Evolutionary conservation across 768 basidiomycete species (phyloP).

Genomic region (Amanita rimosa): DNA sequence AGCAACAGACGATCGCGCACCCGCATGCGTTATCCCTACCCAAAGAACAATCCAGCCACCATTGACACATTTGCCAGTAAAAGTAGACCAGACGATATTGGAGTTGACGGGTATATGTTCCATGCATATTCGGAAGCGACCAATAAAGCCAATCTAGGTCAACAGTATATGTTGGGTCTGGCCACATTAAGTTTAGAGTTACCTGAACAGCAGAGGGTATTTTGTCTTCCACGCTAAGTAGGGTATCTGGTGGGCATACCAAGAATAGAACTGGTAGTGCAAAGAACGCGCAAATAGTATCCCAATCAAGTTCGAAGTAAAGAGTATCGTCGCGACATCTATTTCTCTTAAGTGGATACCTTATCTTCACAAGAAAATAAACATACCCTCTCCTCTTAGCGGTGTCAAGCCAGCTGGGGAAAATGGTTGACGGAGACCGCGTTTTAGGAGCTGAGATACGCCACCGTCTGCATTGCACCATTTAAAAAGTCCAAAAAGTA

Average conservation of each 20-base stretch:
- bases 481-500: slow-evolving; percentile 53
- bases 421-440: slow-evolving; percentile 40
- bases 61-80: slow-evolving; percentile 39
- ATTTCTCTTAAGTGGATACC: slow-evolving; percentile 8
- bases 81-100: slow-evolving; percentile 47
- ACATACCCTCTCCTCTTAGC: slow-evolving; percentile 57
- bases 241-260: slow-evolving; percentile 90
- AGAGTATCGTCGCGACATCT: slow-evolving; percentile 77
- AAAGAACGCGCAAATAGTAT: slow-evolving; percentile 87
- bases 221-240: slow-evolving; percentile 69
- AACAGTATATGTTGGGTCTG: slow-evolving; percentile 2
- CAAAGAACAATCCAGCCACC: slow-evolving; percentile 13
- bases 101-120: slow-evolving; percentile 81
- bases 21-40: not conserved
- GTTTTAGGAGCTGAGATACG: slow-evolving; percentile 37
- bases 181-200: slow-evolving; percentile 13
- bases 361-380: not conserved
- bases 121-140: slow-evolving; percentile 71
- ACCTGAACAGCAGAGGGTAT: slow-evolving; percentile 57
- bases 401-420: slow-evolving; percentile 33
- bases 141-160: slow-evolving; percentile 46
- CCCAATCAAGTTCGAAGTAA: slow-evolving; percentile 88
- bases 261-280: slow-evolving; percentile 97
- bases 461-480: slow-evolving; percentile 80
- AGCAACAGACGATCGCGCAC: no score